Base-by-base conservation (phyloP, 768 basidiomycete species). In the Lactarius hatsudake region DNA sequence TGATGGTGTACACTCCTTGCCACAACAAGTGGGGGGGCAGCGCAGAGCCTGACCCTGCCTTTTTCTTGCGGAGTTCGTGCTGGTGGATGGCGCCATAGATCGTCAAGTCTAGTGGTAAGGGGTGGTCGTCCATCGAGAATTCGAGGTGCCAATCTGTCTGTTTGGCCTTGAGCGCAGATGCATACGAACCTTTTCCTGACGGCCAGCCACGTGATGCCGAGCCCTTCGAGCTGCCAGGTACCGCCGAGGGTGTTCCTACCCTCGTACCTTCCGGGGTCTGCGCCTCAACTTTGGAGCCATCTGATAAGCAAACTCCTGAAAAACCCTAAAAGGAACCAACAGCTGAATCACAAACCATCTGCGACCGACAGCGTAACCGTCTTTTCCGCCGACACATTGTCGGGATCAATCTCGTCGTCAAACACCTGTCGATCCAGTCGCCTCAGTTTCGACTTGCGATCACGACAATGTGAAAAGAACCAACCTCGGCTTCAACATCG, bases 31-130 rank as follows among this genome's bases (percentile, higher is more conserved):
- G 89, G 8, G 87, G 83, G 38, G 88, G 84, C 36, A 86, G 65
- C 3, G 75, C 73, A 20, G 84, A 77, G 3, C 86, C 85, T 4
- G 83, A 78, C 12, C 71, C 71, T 15, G 69, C 69, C 43, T 66
- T 70, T 75, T 90, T 87, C 80, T 92, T 91, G 66, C 90, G 83
- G 76, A 86, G 84, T 75, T 95, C 91, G 72, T 93, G 90, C 72
- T 94, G 93, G 75, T 98, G 95, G 56, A 97, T 91, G 0, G 95
- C 96, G 9, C 97, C 97, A 74, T 97, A 99, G 60, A 99, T 89
- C 0, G 97, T 99, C 63, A 96, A 81, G 75, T 96, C 92, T 66
- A 96, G 77, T 0, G 91, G 90, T 20, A 98, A 79, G 26, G 86
- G 78, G 56, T 93, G 88, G 67, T 94, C 95, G 73, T 93, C 93